These are phyloP conservation scores for Phlyctochytrium bullatum DNA, from an alignment of 192 early-diverging fungal species.

Conservation along the genomic window DNA sequence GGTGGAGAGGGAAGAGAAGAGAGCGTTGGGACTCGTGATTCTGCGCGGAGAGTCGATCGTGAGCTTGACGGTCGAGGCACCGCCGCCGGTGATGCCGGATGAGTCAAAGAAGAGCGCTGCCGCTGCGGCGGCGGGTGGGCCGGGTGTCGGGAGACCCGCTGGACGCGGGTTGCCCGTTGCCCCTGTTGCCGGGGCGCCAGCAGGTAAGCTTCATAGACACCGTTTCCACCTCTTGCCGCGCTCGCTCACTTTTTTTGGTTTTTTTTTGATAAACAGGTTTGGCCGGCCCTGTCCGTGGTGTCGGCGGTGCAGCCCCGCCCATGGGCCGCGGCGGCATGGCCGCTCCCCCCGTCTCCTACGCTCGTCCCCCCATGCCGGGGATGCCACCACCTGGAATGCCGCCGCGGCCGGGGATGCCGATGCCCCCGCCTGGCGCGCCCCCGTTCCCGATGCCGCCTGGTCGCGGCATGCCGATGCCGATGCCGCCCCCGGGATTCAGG, in stretches of 20 bases:
- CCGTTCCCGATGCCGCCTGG: conserved; percentile 19
- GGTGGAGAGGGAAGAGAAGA: conserved; percentile 77
- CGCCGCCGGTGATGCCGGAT: conserved; percentile 69
- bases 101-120: conserved; percentile 24
- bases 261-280: conserved; percentile 44
- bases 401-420: conserved; percentile 35
- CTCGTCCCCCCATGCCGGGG: conserved; percentile 31
- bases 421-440: conserved; percentile 55
- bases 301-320: conserved; percentile 87
- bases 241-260: conserved; percentile 21
- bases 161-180: conserved; percentile 73
- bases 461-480: conserved; percentile 31
- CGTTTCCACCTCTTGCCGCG: no score
- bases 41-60: conserved; percentile 92
- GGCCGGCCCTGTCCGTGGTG: conserved; percentile 89
- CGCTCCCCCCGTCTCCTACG: conserved; percentile 74
- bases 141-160: conserved; percentile 77
- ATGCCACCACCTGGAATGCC: conserved; percentile 52
- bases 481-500: no score
- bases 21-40: conserved; percentile 90
- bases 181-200: no score
- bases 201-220: no score
- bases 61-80: conserved; percentile 84
- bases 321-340: conserved; percentile 53
- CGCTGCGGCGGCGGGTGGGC: conserved; percentile 42